These are phyloP conservation scores for Hemileccinum rubropunctum DNA, from an alignment of 768 basidiomycete genomes.

Conservation along the genomic window DNA sequence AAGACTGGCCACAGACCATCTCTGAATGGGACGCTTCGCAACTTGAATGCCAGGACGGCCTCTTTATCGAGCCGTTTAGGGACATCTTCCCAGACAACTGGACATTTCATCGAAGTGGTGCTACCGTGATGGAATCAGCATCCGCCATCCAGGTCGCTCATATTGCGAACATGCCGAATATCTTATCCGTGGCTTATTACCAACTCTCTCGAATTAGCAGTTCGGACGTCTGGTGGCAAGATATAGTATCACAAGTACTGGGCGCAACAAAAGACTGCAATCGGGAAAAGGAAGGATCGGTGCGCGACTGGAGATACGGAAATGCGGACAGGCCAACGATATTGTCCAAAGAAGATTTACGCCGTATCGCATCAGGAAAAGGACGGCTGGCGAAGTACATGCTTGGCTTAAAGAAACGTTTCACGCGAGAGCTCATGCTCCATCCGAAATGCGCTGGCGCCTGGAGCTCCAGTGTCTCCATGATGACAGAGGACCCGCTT, in stretches of 20 bases:
- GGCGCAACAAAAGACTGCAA: background rate
- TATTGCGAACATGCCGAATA: constrained; percentile 1
- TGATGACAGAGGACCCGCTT: background rate
- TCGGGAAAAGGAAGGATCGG: background rate
- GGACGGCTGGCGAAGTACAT: background rate
- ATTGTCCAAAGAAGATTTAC: constrained; percentile 4
- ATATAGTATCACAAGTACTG: background rate
- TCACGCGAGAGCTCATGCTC: background rate
- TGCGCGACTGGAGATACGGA: background rate
- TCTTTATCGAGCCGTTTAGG: background rate
- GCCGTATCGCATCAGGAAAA: background rate
- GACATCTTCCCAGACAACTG: background rate
- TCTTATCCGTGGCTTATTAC: constrained; percentile 3
- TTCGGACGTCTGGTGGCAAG: background rate
- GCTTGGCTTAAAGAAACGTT: background rate
- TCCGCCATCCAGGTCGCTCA: constrained; percentile 5
- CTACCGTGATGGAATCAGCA: background rate
- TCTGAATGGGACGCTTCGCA: constrained; percentile 5
- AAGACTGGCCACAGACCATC: constrained; percentile 7
- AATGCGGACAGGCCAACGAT: background rate
- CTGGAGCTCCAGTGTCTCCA: background rate
- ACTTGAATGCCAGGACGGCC: background rate
- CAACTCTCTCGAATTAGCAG: background rate
- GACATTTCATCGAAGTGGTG: background rate
- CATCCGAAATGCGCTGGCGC: background rate